Conservation (phyloP, 192 early-diverging fungal species). For the Backusella macrospora region DNA sequence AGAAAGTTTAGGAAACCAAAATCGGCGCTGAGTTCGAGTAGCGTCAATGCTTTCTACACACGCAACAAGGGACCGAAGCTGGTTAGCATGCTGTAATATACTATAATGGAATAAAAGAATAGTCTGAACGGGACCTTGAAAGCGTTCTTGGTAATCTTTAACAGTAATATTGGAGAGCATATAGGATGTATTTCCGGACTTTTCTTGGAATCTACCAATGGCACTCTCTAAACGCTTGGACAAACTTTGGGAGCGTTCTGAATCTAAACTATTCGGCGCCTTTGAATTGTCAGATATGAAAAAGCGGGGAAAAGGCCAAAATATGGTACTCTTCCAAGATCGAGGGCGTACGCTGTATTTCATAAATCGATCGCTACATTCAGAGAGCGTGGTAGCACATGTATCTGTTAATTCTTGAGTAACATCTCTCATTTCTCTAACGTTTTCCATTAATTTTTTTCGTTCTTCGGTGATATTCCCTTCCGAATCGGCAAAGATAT, state of each 20-base stretch:
- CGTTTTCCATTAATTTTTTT: not conserved
- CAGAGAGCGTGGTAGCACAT: not conserved
- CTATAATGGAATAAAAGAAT: conserved; percentile 16
- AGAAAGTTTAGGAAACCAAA: conserved; percentile 22
- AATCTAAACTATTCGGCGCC: not conserved
- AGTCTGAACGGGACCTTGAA: not conserved
- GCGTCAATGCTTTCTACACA: conserved; percentile 10
- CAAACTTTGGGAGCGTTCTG: not conserved
- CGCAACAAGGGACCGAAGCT: not conserved
- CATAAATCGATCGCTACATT: conserved; percentile 4
- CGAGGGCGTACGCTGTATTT: not conserved
- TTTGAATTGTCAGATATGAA: conserved; percentile 3
- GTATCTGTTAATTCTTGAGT: conserved; percentile 1
- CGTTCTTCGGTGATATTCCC: not conserved
- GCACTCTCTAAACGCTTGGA: not conserved
- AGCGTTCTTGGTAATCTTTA: not conserved
- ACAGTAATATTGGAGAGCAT: not conserved
- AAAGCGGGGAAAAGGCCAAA: conserved; percentile 26
- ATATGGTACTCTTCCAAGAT: conserved; percentile 3
- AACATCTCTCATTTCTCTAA: not conserved
- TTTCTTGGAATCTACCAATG: not conserved
- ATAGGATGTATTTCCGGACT: not conserved
- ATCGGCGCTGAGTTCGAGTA: not conserved
- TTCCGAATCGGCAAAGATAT: not conserved
- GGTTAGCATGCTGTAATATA: not conserved